Conservation (phyloP, 2,329 filamentous ascomycete genomes). For the Paraconiothyrium sp. region DNA sequence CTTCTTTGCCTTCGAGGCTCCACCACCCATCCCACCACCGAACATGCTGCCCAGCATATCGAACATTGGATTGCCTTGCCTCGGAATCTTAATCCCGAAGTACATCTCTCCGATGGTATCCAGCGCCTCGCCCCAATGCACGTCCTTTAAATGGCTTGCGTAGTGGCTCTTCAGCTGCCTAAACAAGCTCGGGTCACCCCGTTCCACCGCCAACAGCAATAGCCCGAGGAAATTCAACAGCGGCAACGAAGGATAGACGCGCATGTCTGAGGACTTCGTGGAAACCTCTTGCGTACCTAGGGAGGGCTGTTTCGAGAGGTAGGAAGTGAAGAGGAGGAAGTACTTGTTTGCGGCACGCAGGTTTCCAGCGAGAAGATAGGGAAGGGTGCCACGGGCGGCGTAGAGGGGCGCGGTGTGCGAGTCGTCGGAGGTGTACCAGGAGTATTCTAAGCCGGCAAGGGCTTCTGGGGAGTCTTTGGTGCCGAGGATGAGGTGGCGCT, state of each 20-base stretch:
- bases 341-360: slow-evolving; percentile 86
- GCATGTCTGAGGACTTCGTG: slow-evolving; percentile 75
- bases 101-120: slow-evolving; percentile 95
- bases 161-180: slow-evolving; percentile 86
- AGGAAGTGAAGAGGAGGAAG: slow-evolving; percentile 77
- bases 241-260: slow-evolving; percentile 90
- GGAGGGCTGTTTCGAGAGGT: slow-evolving; percentile 68
- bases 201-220: slow-evolving; percentile 82
- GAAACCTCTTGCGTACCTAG: slow-evolving; percentile 85
- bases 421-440: slow-evolving; percentile 91
- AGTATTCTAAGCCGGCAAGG: slow-evolving; percentile 84
- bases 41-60: slow-evolving; percentile 99
- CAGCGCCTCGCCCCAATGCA: slow-evolving; percentile 80
- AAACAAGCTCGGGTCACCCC: slow-evolving; percentile 80
- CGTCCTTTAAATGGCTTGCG: slow-evolving; percentile 77
- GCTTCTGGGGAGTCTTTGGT: slow-evolving; percentile 87
- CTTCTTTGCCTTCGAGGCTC: slow-evolving; percentile 56
- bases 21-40: slow-evolving; percentile 71
- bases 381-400: slow-evolving; percentile 84
- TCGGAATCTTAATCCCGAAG: slow-evolving; percentile 88
- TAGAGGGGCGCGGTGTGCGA: slow-evolving; percentile 88
- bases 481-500: slow-evolving; percentile 86
- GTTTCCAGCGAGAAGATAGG: slow-evolving; percentile 91
- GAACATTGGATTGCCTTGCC: slow-evolving; percentile 90
- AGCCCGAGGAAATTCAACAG: slow-evolving; percentile 93